Percentiles rank a stretch among this genome's conserved stretches.
Evolutionary conservation across 176 grass and related monocot genomes (phyloP).

Genomic region (Zoysia japonica): DNA sequence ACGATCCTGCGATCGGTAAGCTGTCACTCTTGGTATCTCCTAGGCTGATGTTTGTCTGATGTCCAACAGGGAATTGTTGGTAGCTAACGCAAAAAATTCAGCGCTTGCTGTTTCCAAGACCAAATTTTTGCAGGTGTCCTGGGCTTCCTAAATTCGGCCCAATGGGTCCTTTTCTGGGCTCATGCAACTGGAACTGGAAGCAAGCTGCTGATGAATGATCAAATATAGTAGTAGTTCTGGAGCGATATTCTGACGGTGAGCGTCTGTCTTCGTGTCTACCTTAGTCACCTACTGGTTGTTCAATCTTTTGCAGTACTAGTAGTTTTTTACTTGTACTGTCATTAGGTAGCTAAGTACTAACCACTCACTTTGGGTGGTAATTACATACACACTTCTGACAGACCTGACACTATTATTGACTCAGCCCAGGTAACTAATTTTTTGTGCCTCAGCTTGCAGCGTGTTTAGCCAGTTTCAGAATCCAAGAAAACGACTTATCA

Average conservation of each 20-base stretch:
- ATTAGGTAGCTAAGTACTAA: background rate
- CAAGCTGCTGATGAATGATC: background rate
- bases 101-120: slow-evolving; percentile 26
- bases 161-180: slow-evolving; percentile 3
- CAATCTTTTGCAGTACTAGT: background rate
- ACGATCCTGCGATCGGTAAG: slow-evolving; percentile 23
- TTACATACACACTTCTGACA: background rate
- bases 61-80: slow-evolving; percentile 30
- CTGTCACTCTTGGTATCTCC: slow-evolving; percentile 37
- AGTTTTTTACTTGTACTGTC: background rate
- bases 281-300: slow-evolving; percentile 21
- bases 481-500: slow-evolving; percentile 15
- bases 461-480: slow-evolving; percentile 28
- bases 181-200: background rate
- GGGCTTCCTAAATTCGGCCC: slow-evolving; percentile 34
- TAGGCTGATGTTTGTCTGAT: slow-evolving; percentile 38
- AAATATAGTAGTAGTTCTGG: slow-evolving; percentile 12
- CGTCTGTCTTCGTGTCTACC: background rate
- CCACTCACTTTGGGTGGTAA: background rate
- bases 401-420: slow-evolving; percentile 9
- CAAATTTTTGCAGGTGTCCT: slow-evolving; percentile 25
- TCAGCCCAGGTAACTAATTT: background rate
- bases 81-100: slow-evolving; percentile 15
- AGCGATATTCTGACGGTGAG: background rate
- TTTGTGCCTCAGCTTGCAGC: background rate